Evolutionary conservation across 805 yeast species (phyloP), one percentile per base, ranked within the genome.

Genomic region (Yarrowia alimentaria): DNA sequence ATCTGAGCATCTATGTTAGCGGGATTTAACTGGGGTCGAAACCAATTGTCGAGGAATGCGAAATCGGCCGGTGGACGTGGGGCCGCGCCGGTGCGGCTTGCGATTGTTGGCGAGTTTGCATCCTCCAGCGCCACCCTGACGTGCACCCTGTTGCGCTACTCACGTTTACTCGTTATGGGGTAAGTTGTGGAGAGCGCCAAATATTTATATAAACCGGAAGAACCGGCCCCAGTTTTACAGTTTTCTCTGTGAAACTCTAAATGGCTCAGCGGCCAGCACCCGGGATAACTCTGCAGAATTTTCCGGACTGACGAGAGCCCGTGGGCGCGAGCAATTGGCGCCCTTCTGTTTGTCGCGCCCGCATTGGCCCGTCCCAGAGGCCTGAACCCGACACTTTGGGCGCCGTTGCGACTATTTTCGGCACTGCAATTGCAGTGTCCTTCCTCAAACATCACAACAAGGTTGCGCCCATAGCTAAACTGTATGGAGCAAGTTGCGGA

Each of bases 141-240:
- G 33, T 26, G 14, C 47, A 40, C 25, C 47, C 47, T n/a, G 19
- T 40, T 28, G 32, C n/a, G 12, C 28, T 43, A 43, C 50, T 43
- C 50, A 43, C 50, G 30, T 30, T 31, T 19, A 43, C 35, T 31
- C 37, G 37, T 43, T 43, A 43, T 22, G 28, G 50, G 50, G 35
- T 31, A 43, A 43, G 50, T 30, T 30, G 37, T 43, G 35, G 50
- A 43, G 50, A 30, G 35, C 37, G 50, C 16, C 37, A 43, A 31
- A 43, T 43, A 43, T 43, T 30, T 43, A 43, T 43, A 43, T 31
- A 24, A 28, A 22, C 50, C 50, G 50, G 50, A 43, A 43, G 29
- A 43, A 43, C 50, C 50, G 50, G 50, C 50, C 37, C 50, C 37
- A 31, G 33, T 40, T 40, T 40, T 40, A 40, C 47, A 40, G 47